These are phyloP conservation scores for Lichtheimia corymbifera DNA, from an alignment of 371 early-diverging fungal genomes.

Conservation along the genomic window DNA sequence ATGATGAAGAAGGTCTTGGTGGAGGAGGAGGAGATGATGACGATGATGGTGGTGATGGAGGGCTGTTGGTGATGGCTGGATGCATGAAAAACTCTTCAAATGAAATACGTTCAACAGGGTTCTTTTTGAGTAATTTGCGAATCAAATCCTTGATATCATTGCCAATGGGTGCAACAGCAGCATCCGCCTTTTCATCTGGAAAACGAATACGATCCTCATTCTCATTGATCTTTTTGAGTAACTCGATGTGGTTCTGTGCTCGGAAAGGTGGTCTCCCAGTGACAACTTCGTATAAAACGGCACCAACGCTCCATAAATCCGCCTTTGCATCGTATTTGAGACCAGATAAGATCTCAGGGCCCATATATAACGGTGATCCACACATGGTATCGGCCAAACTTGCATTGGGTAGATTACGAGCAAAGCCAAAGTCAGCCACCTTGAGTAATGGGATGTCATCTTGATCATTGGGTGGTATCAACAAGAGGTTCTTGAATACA, in stretches of 20 bases:
- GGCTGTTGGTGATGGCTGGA: slow-evolving; percentile 53
- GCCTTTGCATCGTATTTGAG: slow-evolving; percentile 93
- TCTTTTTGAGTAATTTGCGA: slow-evolving; percentile 76
- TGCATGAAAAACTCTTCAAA: slow-evolving; percentile 94
- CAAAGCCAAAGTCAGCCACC: slow-evolving; percentile 97
- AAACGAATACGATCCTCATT: slow-evolving; percentile 81
- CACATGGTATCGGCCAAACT: slow-evolving; percentile 94
- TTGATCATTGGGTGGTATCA: slow-evolving; percentile 54
- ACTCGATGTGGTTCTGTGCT: slow-evolving; percentile 91
- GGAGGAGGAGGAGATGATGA: neutral
- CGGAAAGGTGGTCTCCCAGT: slow-evolving; percentile 90
- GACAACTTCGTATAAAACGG: slow-evolving; percentile 92
- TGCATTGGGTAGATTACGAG: slow-evolving; percentile 79
- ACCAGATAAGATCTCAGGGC: slow-evolving; percentile 92
- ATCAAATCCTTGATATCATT: slow-evolving; percentile 84
- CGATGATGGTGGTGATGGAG: slow-evolving; percentile 7
- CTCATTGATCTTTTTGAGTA: slow-evolving; percentile 84
- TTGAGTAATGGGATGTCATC: slow-evolving; percentile 75
- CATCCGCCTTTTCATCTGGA: slow-evolving; percentile 68
- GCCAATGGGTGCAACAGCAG: slow-evolving; percentile 35
- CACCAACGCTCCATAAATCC: slow-evolving; percentile 97
- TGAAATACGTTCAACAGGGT: slow-evolving; percentile 83
- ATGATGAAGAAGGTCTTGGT: slow-evolving; percentile 9
- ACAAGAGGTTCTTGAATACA: slow-evolving; percentile 69
- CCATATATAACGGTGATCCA: slow-evolving; percentile 97